A percentile compares a stretch with the other conserved stretches of the same genome.
phyloP scores from a whole-genome alignment of 345 rosid genomes.

The Melaleuca alternifolia region DNA sequence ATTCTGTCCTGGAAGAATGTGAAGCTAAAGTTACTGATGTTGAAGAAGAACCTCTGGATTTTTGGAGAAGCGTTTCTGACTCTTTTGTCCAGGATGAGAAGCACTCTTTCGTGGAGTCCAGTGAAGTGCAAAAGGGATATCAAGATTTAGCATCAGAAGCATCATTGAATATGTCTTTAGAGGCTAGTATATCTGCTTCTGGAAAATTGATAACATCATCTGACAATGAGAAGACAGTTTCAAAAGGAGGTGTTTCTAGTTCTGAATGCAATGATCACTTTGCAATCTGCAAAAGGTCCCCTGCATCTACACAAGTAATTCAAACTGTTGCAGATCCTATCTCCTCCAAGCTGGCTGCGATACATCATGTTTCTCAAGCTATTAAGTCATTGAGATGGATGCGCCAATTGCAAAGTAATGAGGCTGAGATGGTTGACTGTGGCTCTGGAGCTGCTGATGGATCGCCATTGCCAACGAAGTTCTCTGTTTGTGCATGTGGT shows the following conservation, averaged over 20 bases:
- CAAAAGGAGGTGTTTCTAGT: conserved; percentile 9
- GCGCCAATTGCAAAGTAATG: conserved; percentile 64
- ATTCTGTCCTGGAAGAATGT: conserved; percentile 43
- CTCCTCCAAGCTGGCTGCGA: conserved; percentile 76
- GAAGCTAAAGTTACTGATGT: conserved; percentile 42
- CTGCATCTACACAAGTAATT: conserved; percentile 25
- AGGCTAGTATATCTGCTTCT: conserved; percentile 19
- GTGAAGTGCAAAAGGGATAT: conserved; percentile 11
- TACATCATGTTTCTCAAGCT: conserved; percentile 95
- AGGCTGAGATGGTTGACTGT: conserved; percentile 22
- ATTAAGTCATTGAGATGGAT: conserved; percentile 90
- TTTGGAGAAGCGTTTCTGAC: conserved; percentile 21
- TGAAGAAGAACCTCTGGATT: conserved; percentile 43
- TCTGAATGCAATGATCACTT: conserved; percentile 18
- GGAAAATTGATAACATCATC: conserved; percentile 9
- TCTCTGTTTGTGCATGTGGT: conserved; percentile 86
- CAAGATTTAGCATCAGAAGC: conserved; percentile 17
- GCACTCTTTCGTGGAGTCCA: conserved; percentile 9
- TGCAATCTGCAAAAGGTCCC: conserved; percentile 23
- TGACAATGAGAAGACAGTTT: conserved; percentile 10
- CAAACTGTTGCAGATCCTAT: conserved; percentile 52
- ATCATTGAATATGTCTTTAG: conserved; percentile 28
- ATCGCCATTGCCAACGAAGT: conserved; percentile 22
- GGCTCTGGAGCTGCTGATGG: conserved; percentile 13
- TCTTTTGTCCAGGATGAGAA: conserved; percentile 22